A percentile compares a stretch with the other conserved stretches of the same genome.
These are phyloP conservation scores for Camellia granthamiana DNA, from an alignment of 148 eudicot species.

Conservation along the genomic window DNA sequence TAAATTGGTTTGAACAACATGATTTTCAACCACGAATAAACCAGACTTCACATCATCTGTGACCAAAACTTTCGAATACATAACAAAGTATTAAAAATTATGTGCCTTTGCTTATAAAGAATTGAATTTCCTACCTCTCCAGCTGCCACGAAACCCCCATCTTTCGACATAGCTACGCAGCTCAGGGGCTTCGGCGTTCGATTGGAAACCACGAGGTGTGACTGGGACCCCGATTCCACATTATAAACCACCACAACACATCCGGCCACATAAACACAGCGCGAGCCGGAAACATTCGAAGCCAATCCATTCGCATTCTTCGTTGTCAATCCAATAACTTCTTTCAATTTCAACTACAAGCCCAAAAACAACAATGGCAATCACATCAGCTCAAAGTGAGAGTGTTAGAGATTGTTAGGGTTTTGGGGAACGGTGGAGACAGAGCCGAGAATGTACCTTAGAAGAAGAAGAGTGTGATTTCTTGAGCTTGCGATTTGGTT, in stretches of 20 bases:
- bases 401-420: neutral
- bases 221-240: conserved; percentile 39
- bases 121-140: conserved; percentile 44
- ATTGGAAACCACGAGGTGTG: conserved; percentile 38
- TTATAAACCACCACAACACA: conserved; percentile 56
- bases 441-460: conserved; percentile 23
- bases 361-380: neutral
- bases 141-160: conserved; percentile 46
- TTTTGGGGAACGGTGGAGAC: neutral
- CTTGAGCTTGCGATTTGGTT: conserved; percentile 34
- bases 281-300: conserved; percentile 29
- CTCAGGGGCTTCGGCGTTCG: conserved; percentile 47
- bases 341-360: conserved; percentile 43
- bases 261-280: conserved; percentile 50
- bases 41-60: neutral
- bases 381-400: neutral
- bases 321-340: conserved; percentile 47
- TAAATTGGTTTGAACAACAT: too few species aligned
- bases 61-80: neutral
- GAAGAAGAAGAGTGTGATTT: conserved; percentile 25
- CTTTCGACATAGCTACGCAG: conserved; percentile 42
- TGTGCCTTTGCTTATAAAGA: neutral
- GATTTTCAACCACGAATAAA: too few species aligned
- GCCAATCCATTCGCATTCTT: conserved; percentile 52
- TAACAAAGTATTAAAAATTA: neutral